phyloP scores from a whole-genome alignment of 179 eudicot species.

The Drosera spatulata region DNA sequence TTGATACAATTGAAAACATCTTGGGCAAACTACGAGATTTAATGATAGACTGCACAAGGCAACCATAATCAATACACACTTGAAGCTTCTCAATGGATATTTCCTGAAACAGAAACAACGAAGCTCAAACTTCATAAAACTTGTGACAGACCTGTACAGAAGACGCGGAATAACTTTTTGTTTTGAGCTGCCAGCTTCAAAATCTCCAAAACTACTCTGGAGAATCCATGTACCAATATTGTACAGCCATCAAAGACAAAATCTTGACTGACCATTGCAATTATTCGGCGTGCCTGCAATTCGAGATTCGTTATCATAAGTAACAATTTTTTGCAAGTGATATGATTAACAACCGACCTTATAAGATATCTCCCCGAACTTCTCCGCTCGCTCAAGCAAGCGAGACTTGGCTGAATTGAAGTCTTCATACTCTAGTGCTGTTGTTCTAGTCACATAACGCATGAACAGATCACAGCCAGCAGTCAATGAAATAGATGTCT shows the following conservation, averaged over 20 bases:
- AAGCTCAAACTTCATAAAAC: not conserved
- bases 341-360: slow-evolving; percentile 40
- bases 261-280: slow-evolving; percentile 93
- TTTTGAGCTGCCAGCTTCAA: slow-evolving; percentile 75
- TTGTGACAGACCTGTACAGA: slow-evolving; percentile 69
- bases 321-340: not conserved
- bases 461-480: slow-evolving; percentile 96
- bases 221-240: slow-evolving; percentile 92
- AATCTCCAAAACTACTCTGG: slow-evolving; percentile 82
- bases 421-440: slow-evolving; percentile 91
- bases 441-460: slow-evolving; percentile 94
- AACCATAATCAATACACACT: too few relatives aligned
- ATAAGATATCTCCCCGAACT: slow-evolving; percentile 90
- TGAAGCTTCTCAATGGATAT: too few relatives aligned
- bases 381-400: slow-evolving; percentile 95
- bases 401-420: slow-evolving; percentile 89
- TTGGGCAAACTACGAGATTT: too few relatives aligned
- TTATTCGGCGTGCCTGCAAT: slow-evolving; percentile 74
- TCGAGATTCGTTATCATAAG: slow-evolving; percentile 7
- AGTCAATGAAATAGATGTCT: slow-evolving; percentile 91
- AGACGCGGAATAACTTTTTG: slow-evolving; percentile 71
- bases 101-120: not conserved
- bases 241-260: slow-evolving; percentile 93
- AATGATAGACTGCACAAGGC: too few relatives aligned
- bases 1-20: too few relatives aligned